Evolutionary conservation across 2,329 filamentous ascomycete species (phyloP), one percentile per base, ranked within the genome.

Genomic region (Aspergillus amoenus): DNA sequence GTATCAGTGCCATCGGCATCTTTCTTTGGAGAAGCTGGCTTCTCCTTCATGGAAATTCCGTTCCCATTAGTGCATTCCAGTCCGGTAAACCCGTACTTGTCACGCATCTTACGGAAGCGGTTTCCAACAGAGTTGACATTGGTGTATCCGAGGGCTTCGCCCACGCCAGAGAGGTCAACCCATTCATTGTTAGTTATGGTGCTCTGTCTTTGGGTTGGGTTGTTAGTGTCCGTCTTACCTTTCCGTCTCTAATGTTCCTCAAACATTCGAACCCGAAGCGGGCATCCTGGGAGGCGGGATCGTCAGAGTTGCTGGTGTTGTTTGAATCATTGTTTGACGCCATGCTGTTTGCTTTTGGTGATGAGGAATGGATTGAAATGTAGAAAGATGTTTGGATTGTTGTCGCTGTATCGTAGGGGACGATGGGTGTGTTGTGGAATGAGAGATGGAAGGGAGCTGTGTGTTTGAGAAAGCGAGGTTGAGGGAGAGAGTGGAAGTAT

Each of bases 71-170:
- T 64, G 41, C 57, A 58, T 22, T 64, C 59, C 3, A 70, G 49
- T 1, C 62, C 59, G 2, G 27, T 18, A 42, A 73, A 55, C 5
- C 61, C 60, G 43, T 67, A 66, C 15, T 64, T 63, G 48, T 70
- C 70, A 18, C 64, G 62, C 9, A 73, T 30, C 1, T 47, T 22
- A 18, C 66, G 58, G 30, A 69, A 65, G 12, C 70, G 64, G 49
- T 73, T 73, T 2, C 59, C 64, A 6, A 66, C 66, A 0, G 67
- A 71, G 6, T 47, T 57, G 12, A 62, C 55, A 50, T 72, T 72
- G 51, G 52, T 64, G 53, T 73, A 72, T 1, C 60, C 61, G 7
- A 73, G 37, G 0, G 61, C 60, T 9, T 55, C 44, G 7, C 65
- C 68, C 12, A 72, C 68, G 2, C 60, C 61, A 15, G 32, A 37